These are phyloP conservation scores for Scleroderma citrinum DNA, from an alignment of 768 basidiomycete species.

Conservation along the genomic window DNA sequence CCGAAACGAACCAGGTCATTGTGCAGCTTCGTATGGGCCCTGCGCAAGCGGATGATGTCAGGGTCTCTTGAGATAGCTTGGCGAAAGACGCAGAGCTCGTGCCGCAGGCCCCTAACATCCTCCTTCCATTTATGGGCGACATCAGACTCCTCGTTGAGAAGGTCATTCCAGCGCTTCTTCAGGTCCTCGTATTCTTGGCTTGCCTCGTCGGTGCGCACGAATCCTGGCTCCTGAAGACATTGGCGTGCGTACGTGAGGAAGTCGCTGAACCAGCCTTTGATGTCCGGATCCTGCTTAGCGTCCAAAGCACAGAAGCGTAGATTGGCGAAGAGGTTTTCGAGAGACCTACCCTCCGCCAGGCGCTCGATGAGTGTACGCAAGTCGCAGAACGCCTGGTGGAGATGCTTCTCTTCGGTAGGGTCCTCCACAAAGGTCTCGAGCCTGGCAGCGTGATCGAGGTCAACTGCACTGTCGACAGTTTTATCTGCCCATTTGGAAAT, in stretches of 20 bases:
- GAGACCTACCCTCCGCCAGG: constrained; percentile 40
- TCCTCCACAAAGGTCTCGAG: constrained; percentile 56
- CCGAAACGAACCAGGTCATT: constrained; percentile 43
- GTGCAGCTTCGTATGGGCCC: constrained; percentile 44
- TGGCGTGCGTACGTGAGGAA: constrained; percentile 42
- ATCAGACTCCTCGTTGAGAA: constrained; percentile 41
- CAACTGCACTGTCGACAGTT: constrained; percentile 44
- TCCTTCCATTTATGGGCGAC: constrained; percentile 45
- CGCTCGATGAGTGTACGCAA: constrained; percentile 45
- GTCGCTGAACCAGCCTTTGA: constrained; percentile 52
- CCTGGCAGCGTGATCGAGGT: constrained; percentile 37
- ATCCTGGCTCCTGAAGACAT: constrained; percentile 46
- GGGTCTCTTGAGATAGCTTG: constrained; percentile 41
- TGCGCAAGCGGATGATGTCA: constrained; percentile 41
- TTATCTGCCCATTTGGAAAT: constrained; percentile 52
- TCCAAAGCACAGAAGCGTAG: constrained; percentile 40
- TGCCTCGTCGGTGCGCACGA: constrained; percentile 45
- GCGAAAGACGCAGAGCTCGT: constrained; percentile 40
- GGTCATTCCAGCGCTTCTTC: constrained; percentile 41
- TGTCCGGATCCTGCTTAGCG: constrained; percentile 46
- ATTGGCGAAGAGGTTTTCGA: constrained; percentile 42
- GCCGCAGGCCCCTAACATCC: constrained; percentile 41
- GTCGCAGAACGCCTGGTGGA: constrained; percentile 44
- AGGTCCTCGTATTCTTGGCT: constrained; percentile 38
- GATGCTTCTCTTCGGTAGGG: constrained; percentile 56